Evolutionary conservation across 768 basidiomycete species (phyloP).

Genomic region (Paxillus involutus): DNA sequence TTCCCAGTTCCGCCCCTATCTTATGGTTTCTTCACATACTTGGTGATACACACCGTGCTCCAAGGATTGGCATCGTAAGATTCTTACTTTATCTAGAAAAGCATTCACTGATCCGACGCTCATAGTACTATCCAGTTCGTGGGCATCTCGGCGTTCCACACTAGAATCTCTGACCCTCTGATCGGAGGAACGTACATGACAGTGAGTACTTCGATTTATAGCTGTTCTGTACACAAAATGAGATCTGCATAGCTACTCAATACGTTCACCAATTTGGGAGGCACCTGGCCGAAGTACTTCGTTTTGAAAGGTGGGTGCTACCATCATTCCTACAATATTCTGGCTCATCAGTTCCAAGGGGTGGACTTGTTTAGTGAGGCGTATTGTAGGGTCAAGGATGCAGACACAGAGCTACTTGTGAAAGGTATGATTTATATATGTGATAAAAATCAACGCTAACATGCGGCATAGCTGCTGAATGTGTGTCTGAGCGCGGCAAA

Average conservation of each 20-base stretch:
- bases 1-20: slow-evolving; percentile 82
- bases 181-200: slow-evolving; percentile 99
- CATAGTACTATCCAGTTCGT: slow-evolving; percentile 96
- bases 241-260: slow-evolving; percentile 69
- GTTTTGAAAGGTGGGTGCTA: slow-evolving; percentile 74
- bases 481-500: slow-evolving; percentile 92
- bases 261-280: slow-evolving; percentile 94
- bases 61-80: slow-evolving; percentile 83
- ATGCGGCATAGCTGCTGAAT: slow-evolving; percentile 64
- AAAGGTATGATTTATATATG: slow-evolving; percentile 43
- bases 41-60: slow-evolving; percentile 80
- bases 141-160: slow-evolving; percentile 98
- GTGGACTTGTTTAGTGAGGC: slow-evolving; percentile 89
- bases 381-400: slow-evolving; percentile 71
- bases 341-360: slow-evolving; percentile 40
- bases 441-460: slow-evolving; percentile 7
- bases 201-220: slow-evolving; percentile 42
- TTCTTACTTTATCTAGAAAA: neutral
- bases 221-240: slow-evolving; percentile 1
- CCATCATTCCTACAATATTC: neutral
- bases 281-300: slow-evolving; percentile 97
- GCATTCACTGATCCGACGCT: slow-evolving; percentile 4
- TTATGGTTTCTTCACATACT: slow-evolving; percentile 72
- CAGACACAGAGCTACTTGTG: slow-evolving; percentile 48
- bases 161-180: slow-evolving; percentile 90